Percentiles rank a stretch among this genome's conserved stretches.
phyloP scores from a whole-genome alignment of 2,329 filamentous ascomycete species.

The Beauveria rudraprayagi region DNA sequence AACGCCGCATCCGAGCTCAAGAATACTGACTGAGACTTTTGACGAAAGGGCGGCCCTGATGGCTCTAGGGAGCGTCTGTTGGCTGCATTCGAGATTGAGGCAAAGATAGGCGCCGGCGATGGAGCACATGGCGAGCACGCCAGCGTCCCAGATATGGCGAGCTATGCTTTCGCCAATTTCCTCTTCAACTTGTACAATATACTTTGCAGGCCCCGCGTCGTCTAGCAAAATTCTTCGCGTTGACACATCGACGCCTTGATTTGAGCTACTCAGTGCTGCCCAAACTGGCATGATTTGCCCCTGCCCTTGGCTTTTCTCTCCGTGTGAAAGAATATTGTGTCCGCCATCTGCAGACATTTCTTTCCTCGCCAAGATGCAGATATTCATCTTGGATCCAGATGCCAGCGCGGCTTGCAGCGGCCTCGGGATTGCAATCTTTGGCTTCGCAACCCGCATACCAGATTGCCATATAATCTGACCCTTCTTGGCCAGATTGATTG shows the following conservation, averaged over 20 bases:
- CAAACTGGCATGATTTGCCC: slow-evolving; percentile 39
- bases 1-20: slow-evolving; percentile 51
- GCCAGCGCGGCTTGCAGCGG: slow-evolving; percentile 20
- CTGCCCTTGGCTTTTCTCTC: slow-evolving; percentile 9
- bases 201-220: slow-evolving; percentile 15
- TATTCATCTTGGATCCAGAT: slow-evolving; percentile 18
- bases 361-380: slow-evolving; percentile 22
- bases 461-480: slow-evolving; percentile 23
- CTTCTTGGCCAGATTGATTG: slow-evolving; percentile 19
- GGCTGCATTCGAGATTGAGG: slow-evolving; percentile 20
- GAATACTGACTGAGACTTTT: slow-evolving; percentile 29
- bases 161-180: slow-evolving; percentile 54
- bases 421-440: slow-evolving; percentile 20
- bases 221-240: slow-evolving; percentile 24
- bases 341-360: slow-evolving; percentile 20
- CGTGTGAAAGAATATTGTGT: slow-evolving; percentile 17
- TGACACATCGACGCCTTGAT: slow-evolving; percentile 18
- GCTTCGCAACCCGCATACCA: slow-evolving; percentile 34
- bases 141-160: slow-evolving; percentile 52
- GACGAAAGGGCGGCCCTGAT: slow-evolving; percentile 24
- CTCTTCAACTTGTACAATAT: slow-evolving; percentile 39
- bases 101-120: slow-evolving; percentile 22
- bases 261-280: slow-evolving; percentile 24
- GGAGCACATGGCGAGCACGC: slow-evolving; percentile 35
- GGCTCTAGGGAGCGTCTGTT: slow-evolving; percentile 21